Percentiles rank a stretch among this genome's conserved stretches.
phyloP scores from a whole-genome alignment of 2,329 filamentous ascomycete species.

The Trichoderma simmonsii region DNA sequence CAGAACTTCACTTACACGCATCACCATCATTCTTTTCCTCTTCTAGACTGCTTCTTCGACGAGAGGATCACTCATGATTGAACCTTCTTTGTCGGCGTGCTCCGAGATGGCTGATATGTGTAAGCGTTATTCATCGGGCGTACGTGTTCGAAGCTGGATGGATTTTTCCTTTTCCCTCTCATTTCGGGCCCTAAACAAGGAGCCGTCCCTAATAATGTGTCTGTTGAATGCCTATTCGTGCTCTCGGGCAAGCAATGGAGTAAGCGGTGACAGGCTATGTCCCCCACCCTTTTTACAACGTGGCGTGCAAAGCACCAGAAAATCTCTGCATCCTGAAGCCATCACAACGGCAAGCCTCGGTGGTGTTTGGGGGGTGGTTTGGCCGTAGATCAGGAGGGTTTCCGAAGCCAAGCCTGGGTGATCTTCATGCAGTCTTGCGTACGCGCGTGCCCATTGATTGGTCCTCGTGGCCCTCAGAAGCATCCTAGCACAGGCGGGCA shows the following conservation, averaged over 20 bases:
- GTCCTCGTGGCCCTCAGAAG: neutral
- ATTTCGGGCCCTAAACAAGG: neutral
- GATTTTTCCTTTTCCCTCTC: neutral
- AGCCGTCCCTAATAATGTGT: neutral
- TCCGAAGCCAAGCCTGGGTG: neutral
- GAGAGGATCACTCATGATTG: too few species aligned
- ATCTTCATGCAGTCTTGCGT: neutral
- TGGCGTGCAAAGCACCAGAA: neutral
- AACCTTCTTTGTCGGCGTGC: neutral
- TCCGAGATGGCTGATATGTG: neutral
- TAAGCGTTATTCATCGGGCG: neutral
- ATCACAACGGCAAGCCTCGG: neutral
- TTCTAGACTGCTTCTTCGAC: too few species aligned
- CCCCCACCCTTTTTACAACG: neutral
- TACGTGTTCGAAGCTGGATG: neutral
- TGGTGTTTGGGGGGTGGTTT: neutral
- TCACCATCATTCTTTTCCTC: too few species aligned
- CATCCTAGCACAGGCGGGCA: too few species aligned
- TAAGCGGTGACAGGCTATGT: neutral
- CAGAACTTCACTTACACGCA: too few species aligned
- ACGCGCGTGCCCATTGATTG: neutral
- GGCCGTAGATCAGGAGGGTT: neutral
- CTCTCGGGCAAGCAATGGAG: neutral
- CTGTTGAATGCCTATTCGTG: neutral
- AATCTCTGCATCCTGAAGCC: neutral